phyloP scores from a whole-genome alignment of 495 filamentous ascomycete genomes.

The Patellaria atrata region DNA sequence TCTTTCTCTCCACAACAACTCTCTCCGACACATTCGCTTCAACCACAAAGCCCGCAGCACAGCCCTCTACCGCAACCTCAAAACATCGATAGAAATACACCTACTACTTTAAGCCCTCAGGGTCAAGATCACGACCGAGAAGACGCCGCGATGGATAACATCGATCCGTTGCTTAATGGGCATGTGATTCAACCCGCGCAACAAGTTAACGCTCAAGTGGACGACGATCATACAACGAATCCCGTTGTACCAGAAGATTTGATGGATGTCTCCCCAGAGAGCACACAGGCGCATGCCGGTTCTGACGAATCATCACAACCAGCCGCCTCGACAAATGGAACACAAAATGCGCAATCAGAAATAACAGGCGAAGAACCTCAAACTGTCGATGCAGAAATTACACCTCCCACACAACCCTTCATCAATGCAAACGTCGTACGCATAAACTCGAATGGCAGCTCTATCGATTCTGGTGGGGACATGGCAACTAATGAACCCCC shows the following conservation, averaged over 20 bases:
- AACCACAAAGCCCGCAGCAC: constrained; percentile 9
- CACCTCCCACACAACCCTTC: background rate
- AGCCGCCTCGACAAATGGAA: constrained; percentile 21
- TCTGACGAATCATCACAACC: too few relatives aligned
- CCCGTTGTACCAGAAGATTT: too few relatives aligned
- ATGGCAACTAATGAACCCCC: background rate
- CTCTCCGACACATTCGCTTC: constrained; percentile 14
- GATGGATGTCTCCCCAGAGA: constrained; percentile 1
- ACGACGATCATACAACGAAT: too few relatives aligned
- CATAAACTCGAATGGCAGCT: constrained; percentile 6
- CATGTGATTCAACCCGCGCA: constrained; percentile 7
- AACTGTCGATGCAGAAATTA: too few relatives aligned
- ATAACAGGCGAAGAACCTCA: too few relatives aligned
- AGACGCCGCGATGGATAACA: constrained; percentile 11
- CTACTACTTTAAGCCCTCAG: constrained; percentile 15
- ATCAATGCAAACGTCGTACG: constrained; percentile 3
- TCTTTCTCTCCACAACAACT: constrained; percentile 12
- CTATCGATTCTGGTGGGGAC: constrained; percentile 1
- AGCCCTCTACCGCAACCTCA: constrained; percentile 16
- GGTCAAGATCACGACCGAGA: constrained; percentile 24
- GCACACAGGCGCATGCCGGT: too few relatives aligned
- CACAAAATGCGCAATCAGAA: constrained; percentile 13
- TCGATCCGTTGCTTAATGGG: constrained; percentile 11
- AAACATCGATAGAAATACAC: constrained; percentile 20
- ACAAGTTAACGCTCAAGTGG: too few relatives aligned